Base-by-base conservation (phyloP, 169 alveolate species). In the Ichthyophthirius multifiliis region DNA sequence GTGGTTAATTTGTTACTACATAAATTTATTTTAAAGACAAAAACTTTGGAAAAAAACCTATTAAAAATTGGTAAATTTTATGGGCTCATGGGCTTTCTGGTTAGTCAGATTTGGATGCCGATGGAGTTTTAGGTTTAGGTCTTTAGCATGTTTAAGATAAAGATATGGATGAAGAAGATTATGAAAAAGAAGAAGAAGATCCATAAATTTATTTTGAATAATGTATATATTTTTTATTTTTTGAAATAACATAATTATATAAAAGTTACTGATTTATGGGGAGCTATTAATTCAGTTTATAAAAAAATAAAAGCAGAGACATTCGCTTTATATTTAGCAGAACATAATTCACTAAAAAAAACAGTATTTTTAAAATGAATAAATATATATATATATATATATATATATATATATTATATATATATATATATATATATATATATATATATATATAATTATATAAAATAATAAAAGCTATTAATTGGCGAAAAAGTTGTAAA, bases 51-150 rank as follows among this genome's bases (percentile, higher is more conserved):
- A 55, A 55, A 39, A 0, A 16, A 23, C 31, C 13, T 27, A 39
- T 55, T 27, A 55, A 55, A 18, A 39, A 39, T 5, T 55, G 23
- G 10, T 27, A 55, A 27, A 13, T 55, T 13, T n/a, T 55, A 10
- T 20, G 31, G 3, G 71, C 71, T 0, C 12, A 16, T 27, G 71
- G 71, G 10, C 31, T 55, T 27, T 55, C 71, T 10, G 71, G 71
- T 3, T 55, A 55, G 13, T 55, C 35, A 5, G 9, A 27, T 27
- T 27, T 55, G 12, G 10, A 27, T 10, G 71, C 43, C 5, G 71
- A 55, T 55, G 71, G 71, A 10, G 71, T 55, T 20, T 55, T 55
- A 55, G 71, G 71, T 2, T 55, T 55, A 55, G 71, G 71, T 2
- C 23, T 27, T 27, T 55, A 55, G 16, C 71, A 55, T n/a, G 31